Evolutionary conservation across 371 early-diverging fungal species (phyloP).

Genomic region (Phascolomyces articulosus): DNA sequence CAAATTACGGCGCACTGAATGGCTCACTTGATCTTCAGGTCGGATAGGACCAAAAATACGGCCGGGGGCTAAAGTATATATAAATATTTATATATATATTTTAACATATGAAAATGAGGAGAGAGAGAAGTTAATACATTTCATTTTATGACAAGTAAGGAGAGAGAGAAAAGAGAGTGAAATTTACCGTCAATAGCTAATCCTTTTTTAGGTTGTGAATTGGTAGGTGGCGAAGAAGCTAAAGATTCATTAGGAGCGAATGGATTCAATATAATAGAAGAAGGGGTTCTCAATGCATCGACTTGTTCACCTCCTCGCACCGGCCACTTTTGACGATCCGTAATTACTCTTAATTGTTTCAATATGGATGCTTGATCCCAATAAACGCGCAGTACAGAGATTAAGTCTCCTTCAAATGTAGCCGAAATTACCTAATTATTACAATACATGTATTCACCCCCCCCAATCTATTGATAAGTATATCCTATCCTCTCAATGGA

Average conservation of each 20-base stretch:
- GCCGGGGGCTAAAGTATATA: conserved; percentile 25
- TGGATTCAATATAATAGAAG: conserved; percentile 18
- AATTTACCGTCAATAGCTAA: conserved; percentile 12
- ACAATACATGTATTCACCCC: too few species aligned
- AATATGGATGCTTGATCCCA: conserved; percentile 55
- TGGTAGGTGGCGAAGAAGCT: conserved; percentile 12
- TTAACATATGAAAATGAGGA: too few species aligned
- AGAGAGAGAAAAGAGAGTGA: neutral
- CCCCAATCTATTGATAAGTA: too few species aligned
- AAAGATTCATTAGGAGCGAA: conserved; percentile 21
- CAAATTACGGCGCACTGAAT: conserved; percentile 25
- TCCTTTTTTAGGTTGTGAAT: conserved; percentile 8
- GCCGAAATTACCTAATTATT: conserved; percentile 48
- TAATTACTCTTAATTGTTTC: conserved; percentile 40
- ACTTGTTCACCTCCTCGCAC: conserved; percentile 39
- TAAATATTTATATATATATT: too few species aligned
- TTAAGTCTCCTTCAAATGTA: conserved; percentile 31
- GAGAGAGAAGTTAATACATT: too few species aligned
- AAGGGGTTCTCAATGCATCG: conserved; percentile 26
- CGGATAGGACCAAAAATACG: conserved; percentile 44
- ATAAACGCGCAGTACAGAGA: conserved; percentile 35
- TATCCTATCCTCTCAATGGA: too few species aligned
- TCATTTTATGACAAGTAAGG: neutral
- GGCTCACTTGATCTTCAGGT: conserved; percentile 40
- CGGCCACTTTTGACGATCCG: conserved; percentile 37